Base-by-base conservation (phyloP, 441 rosid genomes). In the Melastoma candidum region DNA sequence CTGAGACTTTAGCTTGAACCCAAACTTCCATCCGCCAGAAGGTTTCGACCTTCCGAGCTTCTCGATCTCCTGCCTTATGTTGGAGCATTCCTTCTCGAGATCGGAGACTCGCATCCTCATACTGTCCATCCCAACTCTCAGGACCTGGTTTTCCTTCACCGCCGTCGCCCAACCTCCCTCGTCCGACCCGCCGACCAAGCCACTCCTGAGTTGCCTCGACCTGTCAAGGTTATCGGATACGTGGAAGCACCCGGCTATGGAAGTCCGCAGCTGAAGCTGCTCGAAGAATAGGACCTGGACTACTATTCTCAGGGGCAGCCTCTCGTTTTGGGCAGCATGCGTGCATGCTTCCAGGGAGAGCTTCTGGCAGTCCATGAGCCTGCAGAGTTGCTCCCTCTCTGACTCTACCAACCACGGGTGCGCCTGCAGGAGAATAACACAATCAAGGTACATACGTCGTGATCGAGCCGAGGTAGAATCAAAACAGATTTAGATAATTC, bases 141-240 rank as follows among this genome's bases (percentile, higher is more conserved):
- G 13, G 46, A 32, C 56, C 1, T 52, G 56, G 46, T 52, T 52
- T 52, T 52, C 56, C 10, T 39, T 14, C 27, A 39, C 27, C 0
- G 56, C 56, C 12, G 56, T 52, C 14, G 39, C 56, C 56, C 56
- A 52, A 7, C 56, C 46, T 52, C 56, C 56, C 24, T 52, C 56
- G 0, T 3, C 45, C 0, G 13, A 26, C 46, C 56, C 56, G 11
- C 56, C 56, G 12, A 36, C 41, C 41, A 32, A 52, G 26, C 56
- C 56, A 13, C 56, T 17, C 56, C 26, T 52, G 45, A 32, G 2
- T n/a, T 52, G 56, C 56, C 56, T 52, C 3, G 56, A 52, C 26
- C 56, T 45, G 0, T 52, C 56, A 29, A 52, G 56, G 25, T 52
- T 52, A 11, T 52, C 56, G 14, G 56, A 52, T 52, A 52, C 56